Conservation (phyloP, 768 basidiomycete species). For the Rossbeevera mucosa region DNA sequence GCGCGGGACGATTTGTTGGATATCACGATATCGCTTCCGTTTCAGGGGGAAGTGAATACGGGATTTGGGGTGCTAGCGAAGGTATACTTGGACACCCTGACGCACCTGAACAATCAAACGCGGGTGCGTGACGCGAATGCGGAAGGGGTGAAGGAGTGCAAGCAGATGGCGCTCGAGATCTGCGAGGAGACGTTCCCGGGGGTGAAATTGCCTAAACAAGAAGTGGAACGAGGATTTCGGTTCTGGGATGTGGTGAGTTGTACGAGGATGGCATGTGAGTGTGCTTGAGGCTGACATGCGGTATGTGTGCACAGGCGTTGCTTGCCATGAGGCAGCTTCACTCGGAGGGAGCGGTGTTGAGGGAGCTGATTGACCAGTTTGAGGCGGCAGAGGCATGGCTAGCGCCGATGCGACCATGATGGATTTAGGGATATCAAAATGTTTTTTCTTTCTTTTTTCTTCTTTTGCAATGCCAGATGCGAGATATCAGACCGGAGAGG, state of each 20-base stretch:
- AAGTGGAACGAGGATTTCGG: conserved; percentile 94
- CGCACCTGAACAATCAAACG: conserved; percentile 77
- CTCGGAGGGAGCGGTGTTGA: conserved; percentile 72
- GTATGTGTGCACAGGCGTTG: conserved; percentile 52
- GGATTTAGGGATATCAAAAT: conserved; percentile 5
- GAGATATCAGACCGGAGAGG: background rate
- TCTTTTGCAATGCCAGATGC: background rate
- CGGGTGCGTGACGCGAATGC: conserved; percentile 73
- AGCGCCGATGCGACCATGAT: conserved; percentile 82
- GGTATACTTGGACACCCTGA: conserved; percentile 91
- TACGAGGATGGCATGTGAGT: conserved; percentile 8
- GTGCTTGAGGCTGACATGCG: conserved; percentile 26
- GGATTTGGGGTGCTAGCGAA: conserved; percentile 97
- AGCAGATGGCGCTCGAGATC: conserved; percentile 82
- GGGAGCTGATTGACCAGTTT: conserved; percentile 91
- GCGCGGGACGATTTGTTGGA: conserved; percentile 89
- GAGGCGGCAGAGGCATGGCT: conserved; percentile 95
- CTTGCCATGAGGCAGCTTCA: conserved; percentile 87
- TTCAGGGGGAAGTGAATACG: conserved; percentile 95
- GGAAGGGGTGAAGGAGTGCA: conserved; percentile 77
- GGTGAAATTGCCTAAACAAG: conserved; percentile 78
- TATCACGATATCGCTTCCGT: conserved; percentile 86
- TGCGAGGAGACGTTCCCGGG: conserved; percentile 94
- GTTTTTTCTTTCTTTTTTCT: background rate
- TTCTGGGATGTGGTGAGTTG: conserved; percentile 95